phyloP scores from a whole-genome alignment of 2,329 filamentous ascomycete species.

The Chaetomium sp. region DNA sequence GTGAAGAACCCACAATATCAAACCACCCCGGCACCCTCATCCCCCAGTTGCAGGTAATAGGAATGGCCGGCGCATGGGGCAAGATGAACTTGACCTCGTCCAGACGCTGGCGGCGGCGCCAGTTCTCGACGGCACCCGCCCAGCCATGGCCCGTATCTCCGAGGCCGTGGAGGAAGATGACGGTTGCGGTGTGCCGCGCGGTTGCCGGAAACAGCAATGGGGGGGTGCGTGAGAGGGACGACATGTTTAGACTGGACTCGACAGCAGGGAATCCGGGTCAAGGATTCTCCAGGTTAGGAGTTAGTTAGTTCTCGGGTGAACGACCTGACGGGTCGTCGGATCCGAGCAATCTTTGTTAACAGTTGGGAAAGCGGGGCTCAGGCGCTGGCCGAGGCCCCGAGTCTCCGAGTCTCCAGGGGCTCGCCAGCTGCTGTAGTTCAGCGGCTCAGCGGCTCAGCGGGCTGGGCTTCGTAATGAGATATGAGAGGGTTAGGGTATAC shows the following conservation, averaged over 20 bases:
- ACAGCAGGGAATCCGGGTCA: not conserved
- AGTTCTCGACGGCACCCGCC: slow-evolving; percentile 80
- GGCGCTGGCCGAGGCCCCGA: too few relatives aligned
- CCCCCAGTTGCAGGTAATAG: slow-evolving; percentile 66
- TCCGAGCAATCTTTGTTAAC: too few relatives aligned
- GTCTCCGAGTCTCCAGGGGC: too few relatives aligned
- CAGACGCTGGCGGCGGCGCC: slow-evolving; percentile 71
- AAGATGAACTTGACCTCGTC: slow-evolving; percentile 91
- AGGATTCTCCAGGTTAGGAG: too few relatives aligned
- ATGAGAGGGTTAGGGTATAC: not conserved
- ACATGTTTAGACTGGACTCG: slow-evolving; percentile 17
- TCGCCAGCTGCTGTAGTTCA: too few relatives aligned
- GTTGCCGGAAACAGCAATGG: slow-evolving; percentile 71
- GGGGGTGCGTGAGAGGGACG: slow-evolving; percentile 29
- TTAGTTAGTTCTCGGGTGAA: too few relatives aligned
- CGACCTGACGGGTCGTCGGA: too few relatives aligned
- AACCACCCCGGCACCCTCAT: slow-evolving; percentile 79
- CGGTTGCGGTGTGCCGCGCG: slow-evolving; percentile 81
- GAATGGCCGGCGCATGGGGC: slow-evolving; percentile 80
- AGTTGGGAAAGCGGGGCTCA: too few relatives aligned
- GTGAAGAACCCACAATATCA: slow-evolving; percentile 54
- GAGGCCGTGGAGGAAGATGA: slow-evolving; percentile 90
- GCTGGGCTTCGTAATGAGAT: too few relatives aligned
- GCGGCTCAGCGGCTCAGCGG: too few relatives aligned
- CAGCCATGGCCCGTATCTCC: slow-evolving; percentile 78